Conservation (phyloP, 306 rosid genomes). For the Purshia tridentata region DNA sequence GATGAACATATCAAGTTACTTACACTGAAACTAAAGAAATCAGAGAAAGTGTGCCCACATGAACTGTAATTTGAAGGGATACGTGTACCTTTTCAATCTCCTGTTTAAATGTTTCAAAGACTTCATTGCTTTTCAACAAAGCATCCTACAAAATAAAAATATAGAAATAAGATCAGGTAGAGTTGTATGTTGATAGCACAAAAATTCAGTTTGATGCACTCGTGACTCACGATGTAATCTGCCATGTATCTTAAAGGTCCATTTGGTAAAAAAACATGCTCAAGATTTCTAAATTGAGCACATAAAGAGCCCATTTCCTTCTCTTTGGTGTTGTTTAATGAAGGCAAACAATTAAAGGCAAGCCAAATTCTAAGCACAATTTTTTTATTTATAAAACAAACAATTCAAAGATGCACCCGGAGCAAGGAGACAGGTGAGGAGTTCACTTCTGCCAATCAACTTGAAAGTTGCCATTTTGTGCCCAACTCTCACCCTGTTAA, state of each 20-base stretch:
- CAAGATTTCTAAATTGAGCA: slow-evolving; percentile 11
- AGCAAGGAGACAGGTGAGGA: background rate
- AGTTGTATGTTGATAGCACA: slow-evolving; percentile 7
- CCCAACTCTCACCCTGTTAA: background rate
- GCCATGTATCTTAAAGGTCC: background rate
- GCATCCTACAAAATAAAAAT: slow-evolving; percentile 66
- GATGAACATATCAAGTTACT: slow-evolving; percentile 15
- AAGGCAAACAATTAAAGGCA: background rate
- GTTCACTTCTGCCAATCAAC: background rate
- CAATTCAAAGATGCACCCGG: too few relatives aligned
- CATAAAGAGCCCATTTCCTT: background rate
- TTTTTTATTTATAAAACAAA: too few relatives aligned
- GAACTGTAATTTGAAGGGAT: slow-evolving; percentile 19
- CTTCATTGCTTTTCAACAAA: slow-evolving; percentile 81
- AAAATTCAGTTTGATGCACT: background rate
- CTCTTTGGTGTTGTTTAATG: background rate
- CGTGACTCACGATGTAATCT: background rate
- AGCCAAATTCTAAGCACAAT: background rate
- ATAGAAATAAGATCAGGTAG: slow-evolving; percentile 5
- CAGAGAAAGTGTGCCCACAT: slow-evolving; percentile 19
- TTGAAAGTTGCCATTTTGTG: background rate
- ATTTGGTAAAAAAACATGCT: background rate
- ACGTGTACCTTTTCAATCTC: slow-evolving; percentile 83
- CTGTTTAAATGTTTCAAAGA: slow-evolving; percentile 85
- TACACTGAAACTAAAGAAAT: slow-evolving; percentile 5